phyloP scores from a whole-genome alignment of 768 basidiomycete genomes.

The Candolleomyces eurysporus region DNA sequence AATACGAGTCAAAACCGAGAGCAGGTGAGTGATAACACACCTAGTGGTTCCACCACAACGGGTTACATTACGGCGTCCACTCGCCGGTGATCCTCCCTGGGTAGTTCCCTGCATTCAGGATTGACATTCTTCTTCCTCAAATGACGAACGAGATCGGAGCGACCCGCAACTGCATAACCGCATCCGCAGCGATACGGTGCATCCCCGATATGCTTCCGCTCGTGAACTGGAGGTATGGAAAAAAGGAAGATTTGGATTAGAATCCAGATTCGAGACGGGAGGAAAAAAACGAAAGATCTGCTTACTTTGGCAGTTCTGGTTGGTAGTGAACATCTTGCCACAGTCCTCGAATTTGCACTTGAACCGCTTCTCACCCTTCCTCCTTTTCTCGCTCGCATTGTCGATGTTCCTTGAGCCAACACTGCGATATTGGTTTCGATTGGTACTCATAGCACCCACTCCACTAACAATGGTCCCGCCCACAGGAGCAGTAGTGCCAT shows the following conservation, averaged over 20 bases:
- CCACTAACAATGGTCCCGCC: not conserved
- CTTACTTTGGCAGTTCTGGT: constrained; percentile 8
- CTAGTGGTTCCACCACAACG: not conserved
- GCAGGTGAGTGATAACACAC: too few species aligned
- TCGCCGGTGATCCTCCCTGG: not conserved
- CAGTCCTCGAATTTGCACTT: constrained; percentile 4
- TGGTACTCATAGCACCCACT: not conserved
- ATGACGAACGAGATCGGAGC: constrained; percentile 3
- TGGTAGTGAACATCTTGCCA: constrained; percentile 5
- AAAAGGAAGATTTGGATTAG: not conserved
- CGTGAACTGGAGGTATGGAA: not conserved
- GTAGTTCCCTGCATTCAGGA: not conserved
- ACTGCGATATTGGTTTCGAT: not conserved
- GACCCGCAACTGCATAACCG: constrained; percentile 5
- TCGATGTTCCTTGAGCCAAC: constrained; percentile 10
- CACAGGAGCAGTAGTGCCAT: not conserved
- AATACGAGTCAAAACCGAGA: too few species aligned
- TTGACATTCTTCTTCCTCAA: constrained; percentile 1
- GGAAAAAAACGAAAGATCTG: not conserved
- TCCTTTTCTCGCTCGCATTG: constrained; percentile 7
- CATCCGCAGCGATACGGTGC: constrained; percentile 7
- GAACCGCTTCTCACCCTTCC: constrained; percentile 7
- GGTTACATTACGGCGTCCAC: not conserved
- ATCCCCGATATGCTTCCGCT: constrained; percentile 7
- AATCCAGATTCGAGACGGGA: not conserved